A percentile compares a stretch with the other conserved stretches of the same genome.
phyloP scores from a whole-genome alignment of 2,329 filamentous ascomycete species.

The Beauveria bassiana region DNA sequence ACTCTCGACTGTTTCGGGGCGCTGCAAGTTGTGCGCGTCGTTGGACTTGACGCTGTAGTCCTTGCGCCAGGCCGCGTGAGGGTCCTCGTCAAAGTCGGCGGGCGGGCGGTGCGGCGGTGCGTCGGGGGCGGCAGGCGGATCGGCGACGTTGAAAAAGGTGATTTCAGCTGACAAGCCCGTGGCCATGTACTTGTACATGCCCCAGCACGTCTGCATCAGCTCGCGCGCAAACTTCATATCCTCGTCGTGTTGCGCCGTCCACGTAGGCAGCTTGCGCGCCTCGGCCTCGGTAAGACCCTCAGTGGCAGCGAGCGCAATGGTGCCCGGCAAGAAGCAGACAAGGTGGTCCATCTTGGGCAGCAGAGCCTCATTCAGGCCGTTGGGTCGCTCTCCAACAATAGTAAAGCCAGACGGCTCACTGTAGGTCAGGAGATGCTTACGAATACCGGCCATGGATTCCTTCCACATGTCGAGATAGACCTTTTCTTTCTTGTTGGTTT shows the following conservation, averaged over 20 bases:
- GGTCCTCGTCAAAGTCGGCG: constrained; percentile 40
- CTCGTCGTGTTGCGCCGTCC: constrained; percentile 73
- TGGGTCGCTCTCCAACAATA: constrained; percentile 79
- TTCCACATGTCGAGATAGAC: constrained; percentile 92
- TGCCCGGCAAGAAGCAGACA: constrained; percentile 95
- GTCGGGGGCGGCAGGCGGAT: constrained; percentile 55
- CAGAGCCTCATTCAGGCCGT: constrained; percentile 57
- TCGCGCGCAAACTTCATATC: constrained; percentile 84
- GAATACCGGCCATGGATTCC: constrained; percentile 73
- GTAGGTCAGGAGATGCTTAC: constrained; percentile 88
- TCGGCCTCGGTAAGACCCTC: constrained; percentile 67
- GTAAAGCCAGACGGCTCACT: constrained; percentile 73
- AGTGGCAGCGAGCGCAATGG: constrained; percentile 82
- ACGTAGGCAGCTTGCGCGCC: constrained; percentile 63
- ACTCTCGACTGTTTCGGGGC: constrained; percentile 93
- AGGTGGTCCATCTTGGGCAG: constrained; percentile 96
- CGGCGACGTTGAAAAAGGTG: constrained; percentile 73
- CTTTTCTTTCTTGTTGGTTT: constrained; percentile 78
- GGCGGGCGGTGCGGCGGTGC: constrained; percentile 43
- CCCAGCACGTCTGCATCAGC: constrained; percentile 95
- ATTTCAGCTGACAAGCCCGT: constrained; percentile 95
- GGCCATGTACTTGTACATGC: constrained; percentile 84
- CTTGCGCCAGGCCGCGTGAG: constrained; percentile 59
- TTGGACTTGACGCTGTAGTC: constrained; percentile 74
- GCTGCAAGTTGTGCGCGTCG: constrained; percentile 89